A percentile compares a stretch with the other conserved stretches of the same genome.
phyloP scores from a whole-genome alignment of 78 protist species.

The Protostelium mycophagum region DNA sequence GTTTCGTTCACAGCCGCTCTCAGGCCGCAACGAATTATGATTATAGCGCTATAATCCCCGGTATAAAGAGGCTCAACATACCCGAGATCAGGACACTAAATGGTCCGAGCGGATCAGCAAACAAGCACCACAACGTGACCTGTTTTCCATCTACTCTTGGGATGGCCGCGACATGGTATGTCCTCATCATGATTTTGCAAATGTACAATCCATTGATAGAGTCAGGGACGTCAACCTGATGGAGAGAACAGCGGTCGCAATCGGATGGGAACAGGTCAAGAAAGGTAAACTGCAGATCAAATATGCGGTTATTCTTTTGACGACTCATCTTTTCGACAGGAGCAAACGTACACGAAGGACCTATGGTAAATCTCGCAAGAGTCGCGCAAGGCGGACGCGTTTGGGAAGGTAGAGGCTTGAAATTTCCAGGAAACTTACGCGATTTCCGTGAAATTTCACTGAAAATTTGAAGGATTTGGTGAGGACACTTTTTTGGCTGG shows the following conservation, averaged over 20 bases:
- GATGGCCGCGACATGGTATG: not conserved
- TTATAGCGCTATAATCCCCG: not conserved
- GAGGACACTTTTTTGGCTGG: not conserved
- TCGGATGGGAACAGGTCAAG: not conserved
- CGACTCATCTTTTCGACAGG: no score
- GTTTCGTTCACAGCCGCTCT: not conserved
- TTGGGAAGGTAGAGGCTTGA: not conserved
- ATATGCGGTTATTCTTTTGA: not conserved
- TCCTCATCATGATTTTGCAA: not conserved
- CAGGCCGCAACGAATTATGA: not conserved
- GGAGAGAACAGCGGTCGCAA: not conserved
- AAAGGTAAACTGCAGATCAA: not conserved
- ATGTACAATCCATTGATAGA: not conserved
- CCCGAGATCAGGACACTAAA: not conserved
- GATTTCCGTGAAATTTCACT: not conserved
- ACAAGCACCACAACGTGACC: slow-evolving; percentile 5
- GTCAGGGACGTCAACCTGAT: not conserved
- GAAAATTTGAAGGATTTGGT: not conserved
- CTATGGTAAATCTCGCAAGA: slow-evolving; percentile 6
- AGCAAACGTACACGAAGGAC: slow-evolving; percentile 2
- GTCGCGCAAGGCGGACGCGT: not conserved
- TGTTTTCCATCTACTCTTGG: slow-evolving; percentile 7
- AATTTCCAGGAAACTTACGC: not conserved
- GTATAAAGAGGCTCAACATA: not conserved
- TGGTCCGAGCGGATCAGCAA: not conserved